Percentiles rank a stretch among this genome's conserved stretches.
These are phyloP conservation scores for Vigna mungo DNA, from an alignment of 306 rosid species.

Conservation along the genomic window DNA sequence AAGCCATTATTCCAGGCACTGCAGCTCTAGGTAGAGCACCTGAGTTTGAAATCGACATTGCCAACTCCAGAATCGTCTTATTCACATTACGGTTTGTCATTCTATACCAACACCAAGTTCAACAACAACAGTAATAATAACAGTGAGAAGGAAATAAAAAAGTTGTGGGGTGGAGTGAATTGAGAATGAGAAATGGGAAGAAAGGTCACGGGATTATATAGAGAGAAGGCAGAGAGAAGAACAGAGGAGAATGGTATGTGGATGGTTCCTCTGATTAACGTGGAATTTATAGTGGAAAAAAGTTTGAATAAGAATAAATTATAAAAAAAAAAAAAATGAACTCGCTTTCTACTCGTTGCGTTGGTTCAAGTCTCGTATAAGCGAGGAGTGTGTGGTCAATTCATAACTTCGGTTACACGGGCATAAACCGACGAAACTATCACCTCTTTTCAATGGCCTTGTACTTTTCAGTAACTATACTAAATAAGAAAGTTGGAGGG, in stretches of 20 bases:
- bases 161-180: neutral
- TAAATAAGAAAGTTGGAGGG: conserved; percentile 40
- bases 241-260: conserved; percentile 41
- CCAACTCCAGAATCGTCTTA: conserved; percentile 49
- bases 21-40: conserved; percentile 42
- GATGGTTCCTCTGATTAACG: conserved; percentile 31
- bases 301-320: neutral
- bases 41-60: conserved; percentile 52
- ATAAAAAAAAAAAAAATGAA: neutral
- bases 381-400: conserved; percentile 54
- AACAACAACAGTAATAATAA: neutral
- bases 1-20: conserved; percentile 46
- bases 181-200: neutral
- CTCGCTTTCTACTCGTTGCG: conserved; percentile 50
- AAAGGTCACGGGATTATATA: neutral
- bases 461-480: conserved; percentile 61
- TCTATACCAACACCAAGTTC: neutral
- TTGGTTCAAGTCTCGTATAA: conserved; percentile 44
- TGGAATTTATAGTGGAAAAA: conserved; percentile 45
- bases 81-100: conserved; percentile 78
- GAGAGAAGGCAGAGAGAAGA: conserved; percentile 44
- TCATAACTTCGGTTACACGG: conserved; percentile 53
- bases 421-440: conserved; percentile 60
- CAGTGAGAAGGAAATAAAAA: neutral
- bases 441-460: conserved; percentile 37